Evolutionary conservation across 1,284 basidiomycete species (phyloP).

Genomic region (Tylopilus sp.): DNA sequence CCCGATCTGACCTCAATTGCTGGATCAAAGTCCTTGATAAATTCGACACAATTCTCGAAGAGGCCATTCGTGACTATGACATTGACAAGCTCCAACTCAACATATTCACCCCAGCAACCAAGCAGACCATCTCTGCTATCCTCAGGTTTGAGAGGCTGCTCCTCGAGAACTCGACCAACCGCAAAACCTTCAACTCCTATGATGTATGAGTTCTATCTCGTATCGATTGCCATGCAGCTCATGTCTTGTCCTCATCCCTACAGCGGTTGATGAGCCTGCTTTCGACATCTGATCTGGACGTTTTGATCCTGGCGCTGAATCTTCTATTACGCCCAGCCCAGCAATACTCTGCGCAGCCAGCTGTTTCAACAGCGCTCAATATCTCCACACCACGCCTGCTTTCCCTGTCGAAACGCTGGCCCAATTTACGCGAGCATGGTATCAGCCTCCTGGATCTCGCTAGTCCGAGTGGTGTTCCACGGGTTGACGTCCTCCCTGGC

Average conservation of each 20-base stretch:
- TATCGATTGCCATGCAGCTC: constrained; percentile 12
- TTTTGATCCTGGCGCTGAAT: constrained; percentile 82
- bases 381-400: constrained; percentile 74
- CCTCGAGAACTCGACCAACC: constrained; percentile 96
- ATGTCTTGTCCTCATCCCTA: constrained; percentile 11
- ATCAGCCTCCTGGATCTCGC: constrained; percentile 70
- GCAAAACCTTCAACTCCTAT: constrained; percentile 96
- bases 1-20: constrained; percentile 93
- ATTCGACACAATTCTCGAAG: constrained; percentile 87
- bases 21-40: constrained; percentile 96
- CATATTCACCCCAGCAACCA: constrained; percentile 76
- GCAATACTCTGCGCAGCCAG: constrained; percentile 85
- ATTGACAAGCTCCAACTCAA: constrained; percentile 81
- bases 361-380: constrained; percentile 73
- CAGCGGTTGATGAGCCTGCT: constrained; percentile 90
- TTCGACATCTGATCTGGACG: constrained; percentile 85
- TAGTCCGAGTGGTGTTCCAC: constrained; percentile 48
- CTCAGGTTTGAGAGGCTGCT: constrained; percentile 87
- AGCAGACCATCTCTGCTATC: constrained; percentile 78
- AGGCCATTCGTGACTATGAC: constrained; percentile 80
- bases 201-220: constrained; percentile 65
- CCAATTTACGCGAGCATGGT: constrained; percentile 71
- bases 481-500: constrained; percentile 59
- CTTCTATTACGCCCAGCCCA: constrained; percentile 91
- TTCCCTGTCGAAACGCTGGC: constrained; percentile 72